Percentiles rank a stretch among this genome's conserved stretches.
Conservation (phyloP, 1,139 yeast genomes). For the Spencermartinsiella ligniputridi region DNA sequence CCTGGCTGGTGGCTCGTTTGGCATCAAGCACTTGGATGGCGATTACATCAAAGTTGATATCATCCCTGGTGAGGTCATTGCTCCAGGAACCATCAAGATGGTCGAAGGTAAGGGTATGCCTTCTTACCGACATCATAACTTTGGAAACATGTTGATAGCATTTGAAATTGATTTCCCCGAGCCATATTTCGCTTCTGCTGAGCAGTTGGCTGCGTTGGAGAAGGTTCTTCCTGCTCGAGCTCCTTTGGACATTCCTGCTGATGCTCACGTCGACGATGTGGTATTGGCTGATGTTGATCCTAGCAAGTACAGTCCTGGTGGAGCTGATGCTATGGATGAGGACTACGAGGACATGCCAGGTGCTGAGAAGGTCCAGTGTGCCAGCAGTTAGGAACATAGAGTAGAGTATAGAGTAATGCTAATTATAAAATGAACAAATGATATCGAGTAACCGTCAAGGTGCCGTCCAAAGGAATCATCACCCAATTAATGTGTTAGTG, state of each 20-base stretch:
- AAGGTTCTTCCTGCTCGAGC: conserved; percentile 41
- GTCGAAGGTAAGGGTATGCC: conserved; percentile 98
- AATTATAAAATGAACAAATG: too few species aligned
- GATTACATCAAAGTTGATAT: conserved; percentile 81
- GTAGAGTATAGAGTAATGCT: not conserved
- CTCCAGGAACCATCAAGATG: conserved; percentile 79
- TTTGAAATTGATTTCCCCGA: conserved; percentile 53
- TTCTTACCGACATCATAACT: conserved; percentile 43
- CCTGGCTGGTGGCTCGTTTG: conserved; percentile 90
- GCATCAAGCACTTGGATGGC: conserved; percentile 72
- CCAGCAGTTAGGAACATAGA: conserved; percentile 44
- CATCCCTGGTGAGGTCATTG: conserved; percentile 87
- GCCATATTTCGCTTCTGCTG: conserved; percentile 35
- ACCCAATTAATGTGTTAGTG: too few species aligned
- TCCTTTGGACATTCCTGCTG: conserved; percentile 30
- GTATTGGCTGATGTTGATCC: conserved; percentile 61
- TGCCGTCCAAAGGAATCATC: too few species aligned
- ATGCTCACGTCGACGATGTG: conserved; percentile 71
- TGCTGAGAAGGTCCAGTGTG: conserved; percentile 66
- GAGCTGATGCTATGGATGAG: conserved; percentile 38
- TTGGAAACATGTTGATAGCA: conserved; percentile 48
- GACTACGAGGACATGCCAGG: conserved; percentile 60
- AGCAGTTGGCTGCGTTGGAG: conserved; percentile 37
- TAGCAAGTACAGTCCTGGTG: conserved; percentile 42
- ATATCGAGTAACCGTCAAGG: too few species aligned